These are phyloP conservation scores for Backusella tuberculispora DNA, from an alignment of 192 early-diverging fungal genomes.

Conservation along the genomic window DNA sequence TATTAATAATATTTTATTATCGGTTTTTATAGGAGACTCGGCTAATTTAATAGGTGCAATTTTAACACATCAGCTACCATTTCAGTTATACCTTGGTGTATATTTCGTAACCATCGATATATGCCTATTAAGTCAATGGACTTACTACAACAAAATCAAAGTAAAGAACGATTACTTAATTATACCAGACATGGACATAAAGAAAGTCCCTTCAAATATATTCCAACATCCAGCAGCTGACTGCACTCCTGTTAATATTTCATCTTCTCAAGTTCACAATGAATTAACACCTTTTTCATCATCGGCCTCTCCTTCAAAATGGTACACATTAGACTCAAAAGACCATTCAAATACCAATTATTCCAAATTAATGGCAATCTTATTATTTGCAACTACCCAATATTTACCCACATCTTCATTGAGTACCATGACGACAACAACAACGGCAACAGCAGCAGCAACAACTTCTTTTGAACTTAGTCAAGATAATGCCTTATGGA, in stretches of 20 bases:
- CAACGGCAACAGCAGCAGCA: neutral
- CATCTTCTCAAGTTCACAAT: neutral
- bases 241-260: constrained; percentile 25
- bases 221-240: constrained; percentile 36
- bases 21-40: constrained; percentile 58
- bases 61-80: constrained; percentile 70
- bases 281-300: constrained; percentile 39
- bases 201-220: constrained; percentile 2
- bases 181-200: constrained; percentile 11
- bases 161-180: neutral
- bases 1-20: neutral
- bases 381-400: constrained; percentile 13
- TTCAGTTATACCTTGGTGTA: constrained; percentile 53
- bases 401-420: neutral
- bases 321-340: constrained; percentile 31
- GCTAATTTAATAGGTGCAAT: constrained; percentile 76
- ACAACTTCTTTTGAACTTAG: neutral
- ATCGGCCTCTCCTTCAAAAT: constrained; percentile 40
- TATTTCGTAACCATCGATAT: constrained; percentile 36
- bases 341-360: constrained; percentile 11
- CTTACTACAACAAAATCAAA: constrained; percentile 34
- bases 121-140: constrained; percentile 30
- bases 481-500: constrained; percentile 19
- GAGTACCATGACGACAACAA: neutral
- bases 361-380: constrained; percentile 1